Evolutionary conservation across 306 rosid genomes (phyloP), one percentile per base, ranked within the genome.

Genomic region (Vigna angularis): DNA sequence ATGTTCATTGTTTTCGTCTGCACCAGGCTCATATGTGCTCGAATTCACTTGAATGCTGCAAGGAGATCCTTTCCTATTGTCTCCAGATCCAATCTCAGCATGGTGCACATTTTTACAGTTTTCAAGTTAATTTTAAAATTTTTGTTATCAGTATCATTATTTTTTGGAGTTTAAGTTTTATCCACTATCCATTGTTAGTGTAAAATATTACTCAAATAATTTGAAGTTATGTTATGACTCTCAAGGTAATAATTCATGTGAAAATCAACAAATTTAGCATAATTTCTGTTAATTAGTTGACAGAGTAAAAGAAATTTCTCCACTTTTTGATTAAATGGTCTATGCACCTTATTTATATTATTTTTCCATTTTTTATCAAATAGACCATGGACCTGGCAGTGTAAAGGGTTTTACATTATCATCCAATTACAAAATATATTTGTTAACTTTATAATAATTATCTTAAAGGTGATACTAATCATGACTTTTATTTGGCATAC

Each of bases 1-100:
- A 81, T 89, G 94, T 94, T 94, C 93, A 94, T 94, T 83, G 91
- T 94, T 61, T 92, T 90, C 75, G 91, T 94, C 10, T 94, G 94
- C 78, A 91, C 97, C 0, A 89, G 97, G 62, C 94, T 94, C n/a
- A 47, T 94, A 55, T 94, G 98, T 81, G 97, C 97, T 51, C 87
- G 94, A 86, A 90, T 94, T 85, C 98, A 89, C 65, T 81, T 89
- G 78, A 90, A 89, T 85, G 91, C 91, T 82, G 81, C 91, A 2
- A 82, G 96, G 66, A 87, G 98, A 71, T 88, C 98, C 71, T 92
- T 91, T 71, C 91, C 83, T 18, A 64, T 88, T 76, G 91, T 91
- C 88, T 84, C 93, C 81, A 86, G 97, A 93, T 91, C 98, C 42
- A 87, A 90, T 89, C 94, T 89, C 82, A 88, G 78, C 58, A 52